A percentile compares a stretch with the other conserved stretches of the same genome.
Evolutionary conservation across 2,329 filamentous ascomycete species (phyloP).

Genomic region (Sodiomyces alkalinus): DNA sequence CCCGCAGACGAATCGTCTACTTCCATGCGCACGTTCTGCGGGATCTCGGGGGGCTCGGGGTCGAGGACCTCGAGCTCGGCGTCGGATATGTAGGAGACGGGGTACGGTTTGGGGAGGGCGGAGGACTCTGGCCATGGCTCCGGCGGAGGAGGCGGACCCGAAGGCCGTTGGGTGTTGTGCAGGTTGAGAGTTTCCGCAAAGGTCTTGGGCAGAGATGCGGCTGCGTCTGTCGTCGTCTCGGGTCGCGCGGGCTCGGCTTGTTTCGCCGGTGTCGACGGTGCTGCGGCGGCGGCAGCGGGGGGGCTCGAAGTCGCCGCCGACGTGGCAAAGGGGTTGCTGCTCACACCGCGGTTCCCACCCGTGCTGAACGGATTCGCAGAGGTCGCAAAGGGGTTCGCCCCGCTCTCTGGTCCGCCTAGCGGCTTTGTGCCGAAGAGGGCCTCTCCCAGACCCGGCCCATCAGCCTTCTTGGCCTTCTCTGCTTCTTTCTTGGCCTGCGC

Average conservation of each 20-base stretch:
- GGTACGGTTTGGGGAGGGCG: conserved; percentile 55
- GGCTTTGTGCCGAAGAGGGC: conserved; percentile 55
- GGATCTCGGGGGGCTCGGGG: conserved; percentile 34
- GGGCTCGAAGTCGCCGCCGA: conserved; percentile 13
- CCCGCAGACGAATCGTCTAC: conserved; percentile 23
- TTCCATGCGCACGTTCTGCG: conserved; percentile 34
- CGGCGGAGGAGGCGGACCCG: conserved; percentile 22
- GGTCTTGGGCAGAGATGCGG: conserved; percentile 34
- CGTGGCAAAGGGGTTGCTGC: conserved; percentile 29
- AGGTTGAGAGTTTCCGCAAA: conserved; percentile 66
- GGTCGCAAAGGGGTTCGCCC: conserved; percentile 40
- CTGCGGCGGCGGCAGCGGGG: conserved; percentile 13
- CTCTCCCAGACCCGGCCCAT: conserved; percentile 40
- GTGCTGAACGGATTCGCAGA: conserved; percentile 45
- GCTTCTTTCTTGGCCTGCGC: conserved; percentile 14
- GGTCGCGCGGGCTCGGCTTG: conserved; percentile 9
- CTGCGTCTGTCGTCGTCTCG: conserved; percentile 9
- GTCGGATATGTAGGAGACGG: conserved; percentile 64
- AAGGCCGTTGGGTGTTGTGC: conserved; percentile 35
- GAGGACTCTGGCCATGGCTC: conserved; percentile 64
- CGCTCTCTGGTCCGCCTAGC: conserved; percentile 9
- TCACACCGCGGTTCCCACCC: conserved; percentile 17
- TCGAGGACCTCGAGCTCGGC: conserved; percentile 86
- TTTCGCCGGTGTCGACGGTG: conserved; percentile 17
- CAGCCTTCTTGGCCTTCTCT: conserved; percentile 15